Evolutionary conservation across 2,329 filamentous ascomycete species (phyloP), one percentile per base, ranked within the genome.

Genomic region (Pseudopyrenochaeta lycopersici): DNA sequence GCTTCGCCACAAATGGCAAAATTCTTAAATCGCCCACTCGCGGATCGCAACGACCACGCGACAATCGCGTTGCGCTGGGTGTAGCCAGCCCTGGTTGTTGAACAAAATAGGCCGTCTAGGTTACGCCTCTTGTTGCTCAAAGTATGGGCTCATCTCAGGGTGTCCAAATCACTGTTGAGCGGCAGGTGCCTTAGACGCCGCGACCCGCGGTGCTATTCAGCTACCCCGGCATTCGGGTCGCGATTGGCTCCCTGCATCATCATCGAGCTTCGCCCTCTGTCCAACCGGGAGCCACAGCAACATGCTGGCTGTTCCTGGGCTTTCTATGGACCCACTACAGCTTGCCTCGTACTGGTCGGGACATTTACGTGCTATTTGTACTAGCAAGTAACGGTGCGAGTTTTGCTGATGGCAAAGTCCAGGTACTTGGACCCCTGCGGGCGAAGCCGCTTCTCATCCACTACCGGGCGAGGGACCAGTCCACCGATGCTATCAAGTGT

Each of bases 231-330:
- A 46, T 64, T 49, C 46, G 47, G 47, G 21, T 30, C 36, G 49
- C 56, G 49, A 73, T 73, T 72, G 64, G 70, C 23, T 50, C 46
- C 49, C 30, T 49, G 40, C 50, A 44, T 49, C 58, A 58, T 52
- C 40, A 60, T 48, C 48, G 32, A 39, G 54, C 50, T 52, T 43
- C 49, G 52, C 17, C 35, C 44, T 57, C 60, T 61, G 60, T 59
- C 67, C 68, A 70, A 67, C 68, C 58, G 62, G 54, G 54, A 60
- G 59, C 59, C 60, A 48, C 60, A 71, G 58, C 61, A 62, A 54
- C 60, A 60, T 39, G 27, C 15, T 58, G 54, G 61, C 58, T 68
- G 63, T 56, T 52, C 60, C 57, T 54, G 47, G 58, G 58, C 52
- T 51, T 56, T 51, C 43, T 43, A 42, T 45, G 48, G 63, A 59